Base-by-base conservation (phyloP, 1,284 basidiomycete species). In the Heliocybe sulcata region DNA sequence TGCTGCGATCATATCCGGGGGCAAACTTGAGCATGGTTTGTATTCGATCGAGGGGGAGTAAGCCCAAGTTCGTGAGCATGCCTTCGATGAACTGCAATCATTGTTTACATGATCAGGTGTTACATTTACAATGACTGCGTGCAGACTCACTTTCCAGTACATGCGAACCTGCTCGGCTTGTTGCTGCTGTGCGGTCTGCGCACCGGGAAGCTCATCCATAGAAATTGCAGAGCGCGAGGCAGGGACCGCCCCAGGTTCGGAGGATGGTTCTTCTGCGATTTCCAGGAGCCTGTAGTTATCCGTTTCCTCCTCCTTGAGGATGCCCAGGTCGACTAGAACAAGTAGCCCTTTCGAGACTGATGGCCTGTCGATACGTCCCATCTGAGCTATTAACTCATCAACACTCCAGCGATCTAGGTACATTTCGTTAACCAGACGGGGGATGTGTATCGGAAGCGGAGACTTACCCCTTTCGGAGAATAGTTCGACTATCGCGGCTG, bases 401-500 rank as follows among this genome's bases (percentile, higher is more conserved):
- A 90, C 71, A 1, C 76, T 77, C 88, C 88, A 92, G 1, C 72
- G 70, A 58, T 81, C 92, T 93, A n/a, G 27, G 1, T 45, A 35
- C 25, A 45, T 2, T 35, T 25, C n/a, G 26, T 52, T 26, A 25
- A 12, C 2, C 26, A 14, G 25, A 1, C n/a, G 33, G 11, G 11
- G 2, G 9, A 14, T 35, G 4, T 25, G 31, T 11, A 35, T 55
- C 54, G 26, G 19, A 3, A 52, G 33, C 31, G 3, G 51, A 22
- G 49, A 62, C 68, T 20, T 52, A 84, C 89, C 75, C 67, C 85
- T 80, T 54, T 80, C 72, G 1, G 85, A 87, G 67, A 97, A 97
- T 3, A 94, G 71, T 64, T 96, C 93, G 45, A 94, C 85, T 55
- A 96, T 82, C 0, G 91, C 87, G 6, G 94, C 95, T 67, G 97